These are phyloP conservation scores for Apostasia shenzhenica DNA, from an alignment of 106 monocot species.

Conservation along the genomic window DNA sequence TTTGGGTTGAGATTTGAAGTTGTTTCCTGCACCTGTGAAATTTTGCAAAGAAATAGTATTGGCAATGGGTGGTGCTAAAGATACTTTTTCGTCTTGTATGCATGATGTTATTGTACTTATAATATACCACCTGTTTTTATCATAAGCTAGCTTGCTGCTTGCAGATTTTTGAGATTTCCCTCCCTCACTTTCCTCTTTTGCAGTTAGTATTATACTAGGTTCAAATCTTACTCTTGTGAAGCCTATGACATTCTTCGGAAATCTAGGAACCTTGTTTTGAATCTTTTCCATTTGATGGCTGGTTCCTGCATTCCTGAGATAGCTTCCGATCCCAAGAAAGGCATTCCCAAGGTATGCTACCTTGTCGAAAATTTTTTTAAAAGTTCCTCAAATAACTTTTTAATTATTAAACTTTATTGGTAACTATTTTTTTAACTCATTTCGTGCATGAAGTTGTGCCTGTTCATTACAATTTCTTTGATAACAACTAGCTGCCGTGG, in stretches of 20 bases:
- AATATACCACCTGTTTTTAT: background rate
- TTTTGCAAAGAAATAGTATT: slow-evolving; percentile 98
- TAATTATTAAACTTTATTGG: no score
- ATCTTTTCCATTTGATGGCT: slow-evolving; percentile 81
- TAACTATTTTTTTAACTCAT: no score
- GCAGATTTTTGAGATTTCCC: background rate
- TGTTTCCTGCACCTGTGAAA: slow-evolving; percentile 93
- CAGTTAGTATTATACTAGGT: slow-evolving; percentile 91
- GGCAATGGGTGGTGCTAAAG: slow-evolving; percentile 92
- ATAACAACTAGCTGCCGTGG: no score
- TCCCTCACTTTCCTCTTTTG: background rate
- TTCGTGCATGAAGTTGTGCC: no score
- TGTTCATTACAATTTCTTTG: no score
- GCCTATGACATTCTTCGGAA: slow-evolving; percentile 91
- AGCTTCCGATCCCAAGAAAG: slow-evolving; percentile 83
- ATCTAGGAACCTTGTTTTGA: slow-evolving; percentile 86
- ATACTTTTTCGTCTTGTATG: background rate
- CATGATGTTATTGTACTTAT: background rate
- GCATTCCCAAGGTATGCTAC: slow-evolving; percentile 67
- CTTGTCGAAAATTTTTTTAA: no score
- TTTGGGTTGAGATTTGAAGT: slow-evolving; percentile 82
- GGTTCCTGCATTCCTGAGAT: slow-evolving; percentile 80
- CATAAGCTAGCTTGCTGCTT: background rate
- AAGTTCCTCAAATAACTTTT: no score
- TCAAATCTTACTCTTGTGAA: slow-evolving; percentile 96